Conservation (phyloP, 495 filamentous ascomycete species). For the Penicillium subrubescens region DNA sequence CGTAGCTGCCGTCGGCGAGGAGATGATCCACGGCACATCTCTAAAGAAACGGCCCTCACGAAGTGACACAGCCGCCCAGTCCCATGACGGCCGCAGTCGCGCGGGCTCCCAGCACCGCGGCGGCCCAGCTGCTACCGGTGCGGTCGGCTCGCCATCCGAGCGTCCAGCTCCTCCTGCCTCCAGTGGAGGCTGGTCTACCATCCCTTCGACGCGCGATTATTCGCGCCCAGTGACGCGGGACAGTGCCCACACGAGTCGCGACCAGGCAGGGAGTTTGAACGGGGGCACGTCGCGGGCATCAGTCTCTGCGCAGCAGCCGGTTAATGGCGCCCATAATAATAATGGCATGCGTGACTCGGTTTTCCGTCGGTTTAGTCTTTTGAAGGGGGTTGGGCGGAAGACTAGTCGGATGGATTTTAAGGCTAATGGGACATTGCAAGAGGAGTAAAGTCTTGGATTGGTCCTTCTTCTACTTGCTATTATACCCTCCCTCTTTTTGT, state of each 20-base stretch:
- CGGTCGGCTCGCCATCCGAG: conserved; percentile 17
- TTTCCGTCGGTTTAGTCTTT: conserved; percentile 49
- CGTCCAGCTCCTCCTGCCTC: conserved; percentile 26
- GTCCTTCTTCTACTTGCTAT: conserved; percentile 12
- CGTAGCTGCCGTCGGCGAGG: conserved; percentile 29
- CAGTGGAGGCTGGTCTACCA: conserved; percentile 43
- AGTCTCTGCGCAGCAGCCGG: neutral
- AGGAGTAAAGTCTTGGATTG: conserved; percentile 34
- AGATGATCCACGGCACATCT: conserved; percentile 16
- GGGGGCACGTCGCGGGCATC: conserved; percentile 1
- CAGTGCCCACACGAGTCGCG: conserved; percentile 25
- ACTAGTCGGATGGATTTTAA: conserved; percentile 48
- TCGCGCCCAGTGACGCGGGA: conserved; percentile 40
- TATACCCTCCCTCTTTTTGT: neutral
- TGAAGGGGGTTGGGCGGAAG: conserved; percentile 50
- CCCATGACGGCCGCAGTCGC: conserved; percentile 38
- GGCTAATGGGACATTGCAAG: conserved; percentile 33
- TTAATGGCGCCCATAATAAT: neutral
- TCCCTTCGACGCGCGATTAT: conserved; percentile 42
- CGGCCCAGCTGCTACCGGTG: conserved; percentile 21
- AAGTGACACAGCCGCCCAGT: conserved; percentile 36
- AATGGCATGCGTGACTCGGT: conserved; percentile 48
- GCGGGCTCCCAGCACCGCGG: conserved; percentile 36
- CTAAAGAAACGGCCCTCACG: conserved; percentile 35
- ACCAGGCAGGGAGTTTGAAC: conserved; percentile 15